phyloP scores from a whole-genome alignment of 371 early-diverging fungal species.

The Rhizomucor pusillus region DNA sequence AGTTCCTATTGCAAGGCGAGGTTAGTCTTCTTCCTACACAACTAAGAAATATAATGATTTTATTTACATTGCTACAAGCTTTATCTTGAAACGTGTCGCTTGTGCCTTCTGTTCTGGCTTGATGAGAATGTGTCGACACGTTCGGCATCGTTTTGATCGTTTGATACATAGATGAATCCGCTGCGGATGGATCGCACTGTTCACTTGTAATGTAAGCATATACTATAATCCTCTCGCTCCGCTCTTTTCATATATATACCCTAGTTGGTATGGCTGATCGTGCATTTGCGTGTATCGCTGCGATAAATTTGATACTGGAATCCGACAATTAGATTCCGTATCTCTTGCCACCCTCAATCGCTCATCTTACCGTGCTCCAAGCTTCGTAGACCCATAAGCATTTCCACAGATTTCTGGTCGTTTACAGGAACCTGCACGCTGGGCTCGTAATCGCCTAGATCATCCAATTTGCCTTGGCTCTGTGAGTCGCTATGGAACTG shows the following conservation, averaged over 20 bases:
- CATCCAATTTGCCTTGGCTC: slow-evolving; percentile 43
- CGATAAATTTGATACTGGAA: slow-evolving; percentile 65
- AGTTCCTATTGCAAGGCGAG: no score
- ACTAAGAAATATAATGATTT: not conserved
- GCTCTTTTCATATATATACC: slow-evolving; percentile 10
- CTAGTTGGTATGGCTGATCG: slow-evolving; percentile 60
- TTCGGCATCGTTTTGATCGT: slow-evolving; percentile 80
- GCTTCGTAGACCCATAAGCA: slow-evolving; percentile 42
- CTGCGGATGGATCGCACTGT: slow-evolving; percentile 73
- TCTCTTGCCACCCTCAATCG: no score
- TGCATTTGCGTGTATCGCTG: slow-evolving; percentile 71
- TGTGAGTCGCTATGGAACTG: slow-evolving; percentile 27
- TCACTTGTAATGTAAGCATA: no score
- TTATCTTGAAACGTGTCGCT: slow-evolving; percentile 81
- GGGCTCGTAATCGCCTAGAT: slow-evolving; percentile 48
- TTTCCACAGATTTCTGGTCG: slow-evolving; percentile 43
- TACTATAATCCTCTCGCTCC: no score
- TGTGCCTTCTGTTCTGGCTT: slow-evolving; percentile 93
- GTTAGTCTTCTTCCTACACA: no score
- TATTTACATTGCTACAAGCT: slow-evolving; percentile 70
- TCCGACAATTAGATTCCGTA: no score
- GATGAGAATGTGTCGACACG: slow-evolving; percentile 85
- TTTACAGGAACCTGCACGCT: slow-evolving; percentile 48
- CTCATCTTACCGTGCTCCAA: slow-evolving; percentile 34
- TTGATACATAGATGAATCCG: slow-evolving; percentile 86